Evolutionary conservation across 148 eudicot genomes (phyloP).

Genomic region (Nepenthes mirabilis): DNA sequence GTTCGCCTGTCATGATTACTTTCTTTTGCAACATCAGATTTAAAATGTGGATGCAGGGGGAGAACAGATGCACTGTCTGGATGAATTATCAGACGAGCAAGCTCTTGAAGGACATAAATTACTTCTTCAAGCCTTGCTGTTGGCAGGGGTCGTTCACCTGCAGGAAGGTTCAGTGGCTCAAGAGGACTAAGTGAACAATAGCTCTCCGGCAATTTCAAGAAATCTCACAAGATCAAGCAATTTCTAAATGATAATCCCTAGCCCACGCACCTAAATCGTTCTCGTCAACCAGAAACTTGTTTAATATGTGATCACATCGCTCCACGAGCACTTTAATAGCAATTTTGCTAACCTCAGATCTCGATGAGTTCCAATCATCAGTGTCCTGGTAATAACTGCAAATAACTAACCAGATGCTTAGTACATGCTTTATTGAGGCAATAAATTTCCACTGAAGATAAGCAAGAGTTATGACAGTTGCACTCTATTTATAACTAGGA

Average conservation of each 20-base stretch:
- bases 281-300: slow-evolving; percentile 66
- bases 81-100: slow-evolving; percentile 56
- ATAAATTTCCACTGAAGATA: too few species aligned
- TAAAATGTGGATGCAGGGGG: slow-evolving; percentile 52
- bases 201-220: not conserved
- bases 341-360: slow-evolving; percentile 66
- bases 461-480: too few species aligned
- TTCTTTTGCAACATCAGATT: slow-evolving; percentile 21
- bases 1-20: slow-evolving; percentile 30
- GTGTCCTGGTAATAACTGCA: slow-evolving; percentile 39
- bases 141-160: slow-evolving; percentile 71
- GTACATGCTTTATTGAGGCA: not conserved
- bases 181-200: not conserved
- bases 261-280: slow-evolving; percentile 49
- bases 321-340: slow-evolving; percentile 56
- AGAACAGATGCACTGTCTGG: slow-evolving; percentile 54
- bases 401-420: slow-evolving; percentile 2
- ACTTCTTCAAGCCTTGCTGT: slow-evolving; percentile 77
- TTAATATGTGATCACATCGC: slow-evolving; percentile 79
- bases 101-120: slow-evolving; percentile 64
- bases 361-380: slow-evolving; percentile 38
- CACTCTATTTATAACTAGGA: too few species aligned
- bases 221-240: not conserved
- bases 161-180: slow-evolving; percentile 4
- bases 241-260: slow-evolving; percentile 1